Percentiles rank a stretch among this genome's conserved stretches.
Evolutionary conservation across 2,329 filamentous ascomycete species (phyloP).

Genomic region (Aureobasidium sp.): DNA sequence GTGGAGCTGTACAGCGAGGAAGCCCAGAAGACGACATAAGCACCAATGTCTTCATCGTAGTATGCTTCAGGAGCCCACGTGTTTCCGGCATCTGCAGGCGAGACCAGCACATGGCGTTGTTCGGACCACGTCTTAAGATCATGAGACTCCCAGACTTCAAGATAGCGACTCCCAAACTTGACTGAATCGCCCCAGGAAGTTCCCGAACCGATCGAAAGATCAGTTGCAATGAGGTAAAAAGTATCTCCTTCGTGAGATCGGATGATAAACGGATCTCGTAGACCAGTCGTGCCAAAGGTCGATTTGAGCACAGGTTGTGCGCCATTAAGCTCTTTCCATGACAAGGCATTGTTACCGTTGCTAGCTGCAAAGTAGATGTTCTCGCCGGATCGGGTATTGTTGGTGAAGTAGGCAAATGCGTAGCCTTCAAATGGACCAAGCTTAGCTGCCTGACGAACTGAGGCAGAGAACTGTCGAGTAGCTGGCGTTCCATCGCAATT

Average conservation of each 20-base stretch:
- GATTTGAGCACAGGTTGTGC: conserved; percentile 54
- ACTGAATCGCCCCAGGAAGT: conserved; percentile 59
- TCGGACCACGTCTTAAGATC: conserved; percentile 58
- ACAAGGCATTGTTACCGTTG: conserved; percentile 58
- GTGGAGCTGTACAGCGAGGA: conserved; percentile 49
- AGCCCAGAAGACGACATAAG: conserved; percentile 55
- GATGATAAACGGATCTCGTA: conserved; percentile 61
- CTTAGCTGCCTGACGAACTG: not conserved
- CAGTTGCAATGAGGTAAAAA: conserved; percentile 60
- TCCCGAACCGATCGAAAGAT: conserved; percentile 60
- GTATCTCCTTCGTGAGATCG: conserved; percentile 56
- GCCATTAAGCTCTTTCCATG: conserved; percentile 57
- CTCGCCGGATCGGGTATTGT: conserved; percentile 49
- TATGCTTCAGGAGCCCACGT: conserved; percentile 63
- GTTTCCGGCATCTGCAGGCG: conserved; percentile 56
- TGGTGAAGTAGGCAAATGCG: conserved; percentile 60
- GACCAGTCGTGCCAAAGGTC: conserved; percentile 52
- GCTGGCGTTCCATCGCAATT: not conserved
- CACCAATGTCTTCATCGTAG: conserved; percentile 49
- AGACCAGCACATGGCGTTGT: conserved; percentile 57
- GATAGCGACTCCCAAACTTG: conserved; percentile 53
- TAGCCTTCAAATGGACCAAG: conserved; percentile 41
- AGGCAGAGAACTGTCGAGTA: not conserved
- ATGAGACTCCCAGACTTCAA: conserved; percentile 60
- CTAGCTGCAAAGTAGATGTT: conserved; percentile 61